Evolutionary conservation across 73 alveolate species (phyloP).

Genomic region (Breviolum minutum): DNA sequence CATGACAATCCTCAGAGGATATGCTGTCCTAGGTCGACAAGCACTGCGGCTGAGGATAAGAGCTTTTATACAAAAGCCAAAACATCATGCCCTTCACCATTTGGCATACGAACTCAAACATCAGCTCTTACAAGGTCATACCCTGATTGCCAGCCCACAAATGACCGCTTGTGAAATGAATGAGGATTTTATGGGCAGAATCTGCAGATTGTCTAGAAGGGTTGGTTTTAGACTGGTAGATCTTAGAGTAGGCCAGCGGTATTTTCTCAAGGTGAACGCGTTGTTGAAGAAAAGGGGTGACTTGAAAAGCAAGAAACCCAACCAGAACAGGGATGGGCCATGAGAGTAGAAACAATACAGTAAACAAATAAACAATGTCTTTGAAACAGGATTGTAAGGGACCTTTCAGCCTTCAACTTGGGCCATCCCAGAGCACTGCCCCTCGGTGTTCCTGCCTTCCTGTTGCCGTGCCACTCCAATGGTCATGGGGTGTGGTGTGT

Average conservation of each 20-base stretch:
- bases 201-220: not conserved
- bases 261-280: not conserved
- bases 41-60: not conserved
- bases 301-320: not conserved
- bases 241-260: not conserved
- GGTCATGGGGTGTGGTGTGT: too few relatives aligned
- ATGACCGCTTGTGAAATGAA: not conserved
- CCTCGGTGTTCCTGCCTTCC: too few relatives aligned
- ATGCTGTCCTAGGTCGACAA: not conserved
- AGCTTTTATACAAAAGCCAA: not conserved
- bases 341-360: too few relatives aligned
- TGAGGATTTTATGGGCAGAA: conserved; percentile 21
- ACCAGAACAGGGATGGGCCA: not conserved
- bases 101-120: not conserved
- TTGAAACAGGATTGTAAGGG: too few relatives aligned
- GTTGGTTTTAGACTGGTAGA: not conserved
- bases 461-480: too few relatives aligned
- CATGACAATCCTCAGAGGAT: conserved; percentile 9
- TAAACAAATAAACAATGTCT: too few relatives aligned
- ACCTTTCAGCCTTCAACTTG: too few relatives aligned
- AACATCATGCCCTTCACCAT: conserved; percentile 32
- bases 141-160: not conserved
- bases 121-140: not conserved
- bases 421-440: too few relatives aligned
- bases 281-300: not conserved